Percentiles rank a stretch among this genome's conserved stretches.
Conservation (phyloP, 768 basidiomycete species). For the Termitomyces sp. region DNA sequence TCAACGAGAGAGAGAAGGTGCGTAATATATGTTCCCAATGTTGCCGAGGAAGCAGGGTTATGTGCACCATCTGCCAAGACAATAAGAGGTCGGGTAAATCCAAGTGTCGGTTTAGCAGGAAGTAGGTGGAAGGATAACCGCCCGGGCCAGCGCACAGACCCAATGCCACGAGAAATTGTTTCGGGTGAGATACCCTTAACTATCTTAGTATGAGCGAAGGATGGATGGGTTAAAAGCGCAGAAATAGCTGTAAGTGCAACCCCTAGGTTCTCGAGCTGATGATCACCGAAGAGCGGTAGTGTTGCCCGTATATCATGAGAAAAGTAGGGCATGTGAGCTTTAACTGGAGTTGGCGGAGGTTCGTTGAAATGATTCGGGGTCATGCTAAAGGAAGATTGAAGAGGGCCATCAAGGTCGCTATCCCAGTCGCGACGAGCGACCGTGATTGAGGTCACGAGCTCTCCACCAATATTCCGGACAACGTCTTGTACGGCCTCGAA, state of each 20-base stretch:
- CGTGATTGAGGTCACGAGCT: slow-evolving; percentile 29
- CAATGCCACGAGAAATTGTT: slow-evolving; percentile 54
- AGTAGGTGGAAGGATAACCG: slow-evolving; percentile 66
- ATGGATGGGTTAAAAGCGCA: slow-evolving; percentile 40
- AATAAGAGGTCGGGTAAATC: slow-evolving; percentile 17
- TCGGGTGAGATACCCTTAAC: slow-evolving; percentile 38
- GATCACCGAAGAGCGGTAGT: slow-evolving; percentile 70
- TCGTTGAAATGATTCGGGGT: slow-evolving; percentile 20
- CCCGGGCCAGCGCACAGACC: slow-evolving; percentile 69
- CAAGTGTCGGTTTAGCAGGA: slow-evolving; percentile 12
- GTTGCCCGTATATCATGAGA: slow-evolving; percentile 36
- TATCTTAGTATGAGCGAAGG: slow-evolving; percentile 20
- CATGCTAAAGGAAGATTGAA: slow-evolving; percentile 24
- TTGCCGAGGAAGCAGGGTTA: slow-evolving; percentile 72
- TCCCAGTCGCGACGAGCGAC: slow-evolving; percentile 33
- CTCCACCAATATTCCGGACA: slow-evolving; percentile 38
- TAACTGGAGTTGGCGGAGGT: slow-evolving; percentile 38
- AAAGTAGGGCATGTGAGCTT: slow-evolving; percentile 38
- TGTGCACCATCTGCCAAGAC: slow-evolving; percentile 93
- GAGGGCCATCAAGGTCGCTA: slow-evolving; percentile 27
- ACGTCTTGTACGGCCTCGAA: slow-evolving; percentile 35
- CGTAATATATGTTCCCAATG: slow-evolving; percentile 62
- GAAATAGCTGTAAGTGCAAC: slow-evolving; percentile 61
- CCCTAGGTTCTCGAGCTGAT: slow-evolving; percentile 84
- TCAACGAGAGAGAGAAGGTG: slow-evolving; percentile 21